A percentile compares a stretch with the other conserved stretches of the same genome.
Evolutionary conservation across 2,329 filamentous ascomycete genomes (phyloP).

Genomic region (Talaromyces sp.): DNA sequence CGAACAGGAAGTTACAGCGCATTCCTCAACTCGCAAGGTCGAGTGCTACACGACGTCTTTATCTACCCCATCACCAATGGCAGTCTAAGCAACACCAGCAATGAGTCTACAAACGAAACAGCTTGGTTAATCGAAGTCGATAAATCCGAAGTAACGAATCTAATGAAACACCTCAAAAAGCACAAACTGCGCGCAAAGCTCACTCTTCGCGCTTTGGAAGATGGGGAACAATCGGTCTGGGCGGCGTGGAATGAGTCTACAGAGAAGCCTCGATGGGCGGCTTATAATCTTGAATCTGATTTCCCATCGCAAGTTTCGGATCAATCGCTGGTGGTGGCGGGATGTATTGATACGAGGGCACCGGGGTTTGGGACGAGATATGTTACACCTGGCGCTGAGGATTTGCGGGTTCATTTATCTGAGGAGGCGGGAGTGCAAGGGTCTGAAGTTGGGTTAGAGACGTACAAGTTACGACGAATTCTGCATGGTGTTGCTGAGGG

Average conservation of each 20-base stretch:
- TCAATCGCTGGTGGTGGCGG: conserved; percentile 29
- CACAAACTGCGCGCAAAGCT: conserved; percentile 86
- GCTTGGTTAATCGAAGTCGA: conserved; percentile 82
- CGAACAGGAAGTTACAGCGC: conserved; percentile 68
- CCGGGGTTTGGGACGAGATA: conserved; percentile 41
- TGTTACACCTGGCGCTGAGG: conserved; percentile 36
- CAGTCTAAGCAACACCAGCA: conserved; percentile 27
- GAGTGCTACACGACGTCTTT: conserved; percentile 85
- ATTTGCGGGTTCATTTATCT: conserved; percentile 30
- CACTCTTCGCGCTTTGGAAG: conserved; percentile 61
- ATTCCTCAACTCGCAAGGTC: conserved; percentile 81
- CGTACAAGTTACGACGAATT: conserved; percentile 75
- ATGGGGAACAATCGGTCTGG: conserved; percentile 67
- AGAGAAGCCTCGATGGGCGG: conserved; percentile 34
- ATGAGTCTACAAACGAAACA: conserved; percentile 24
- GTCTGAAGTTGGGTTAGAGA: conserved; percentile 50
- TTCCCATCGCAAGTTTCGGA: conserved; percentile 30
- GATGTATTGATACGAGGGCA: conserved; percentile 40
- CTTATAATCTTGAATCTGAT: conserved; percentile 38
- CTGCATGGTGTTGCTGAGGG: conserved; percentile 81
- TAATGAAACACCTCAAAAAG: conserved; percentile 72
- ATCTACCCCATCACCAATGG: conserved; percentile 61
- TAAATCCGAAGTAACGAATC: conserved; percentile 56
- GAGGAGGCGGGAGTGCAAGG: conserved; percentile 42
- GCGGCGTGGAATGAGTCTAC: conserved; percentile 63